Evolutionary conservation across 164 flowering plant species (phyloP).

Genomic region (Malania oleifera): DNA sequence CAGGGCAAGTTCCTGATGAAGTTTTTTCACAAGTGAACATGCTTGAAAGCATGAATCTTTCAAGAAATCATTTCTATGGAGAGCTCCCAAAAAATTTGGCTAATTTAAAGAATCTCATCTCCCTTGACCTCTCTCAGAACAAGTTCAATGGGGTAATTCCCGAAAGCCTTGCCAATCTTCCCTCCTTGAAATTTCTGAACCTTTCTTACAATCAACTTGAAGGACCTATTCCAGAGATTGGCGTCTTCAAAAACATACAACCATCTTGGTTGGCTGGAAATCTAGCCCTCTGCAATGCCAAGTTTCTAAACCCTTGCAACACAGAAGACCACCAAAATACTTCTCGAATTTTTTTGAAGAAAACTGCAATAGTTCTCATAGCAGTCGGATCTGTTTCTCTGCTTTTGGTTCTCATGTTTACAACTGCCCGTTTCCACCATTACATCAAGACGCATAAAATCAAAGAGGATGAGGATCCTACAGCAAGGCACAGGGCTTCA

Average conservation of each 20-base stretch:
- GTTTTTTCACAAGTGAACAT: conserved; percentile 25
- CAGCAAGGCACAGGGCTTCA: conserved; percentile 16
- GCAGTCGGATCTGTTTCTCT: conserved; percentile 33
- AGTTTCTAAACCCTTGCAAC: conserved; percentile 33
- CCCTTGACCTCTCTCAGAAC: conserved; percentile 71
- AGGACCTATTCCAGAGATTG: conserved; percentile 57
- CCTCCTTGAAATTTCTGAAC: conserved; percentile 49
- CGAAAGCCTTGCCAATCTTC: conserved; percentile 30
- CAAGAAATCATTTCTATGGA: conserved; percentile 51
- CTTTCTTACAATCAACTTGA: conserved; percentile 70
- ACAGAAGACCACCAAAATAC: conserved; percentile 7
- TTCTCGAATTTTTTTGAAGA: conserved; percentile 32
- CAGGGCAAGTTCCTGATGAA: conserved; percentile 38
- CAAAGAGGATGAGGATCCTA: conserved; percentile 15
- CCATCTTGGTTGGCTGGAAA: conserved; percentile 51
- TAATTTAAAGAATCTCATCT: conserved; percentile 33
- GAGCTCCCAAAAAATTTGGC: conserved; percentile 38
- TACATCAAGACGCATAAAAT: conserved; percentile 18
- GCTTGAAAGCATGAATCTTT: conserved; percentile 52
- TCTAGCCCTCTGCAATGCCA: conserved; percentile 55
- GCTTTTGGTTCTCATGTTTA: conserved; percentile 28
- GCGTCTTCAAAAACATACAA: conserved; percentile 38
- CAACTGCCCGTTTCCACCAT: conserved; percentile 12
- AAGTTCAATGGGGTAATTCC: conserved; percentile 55
- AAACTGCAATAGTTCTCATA: conserved; percentile 24